Evolutionary conservation across 495 filamentous ascomycete species (phyloP), one percentile per base, ranked within the genome.

Genomic region (Evansstolkia leycettana): DNA sequence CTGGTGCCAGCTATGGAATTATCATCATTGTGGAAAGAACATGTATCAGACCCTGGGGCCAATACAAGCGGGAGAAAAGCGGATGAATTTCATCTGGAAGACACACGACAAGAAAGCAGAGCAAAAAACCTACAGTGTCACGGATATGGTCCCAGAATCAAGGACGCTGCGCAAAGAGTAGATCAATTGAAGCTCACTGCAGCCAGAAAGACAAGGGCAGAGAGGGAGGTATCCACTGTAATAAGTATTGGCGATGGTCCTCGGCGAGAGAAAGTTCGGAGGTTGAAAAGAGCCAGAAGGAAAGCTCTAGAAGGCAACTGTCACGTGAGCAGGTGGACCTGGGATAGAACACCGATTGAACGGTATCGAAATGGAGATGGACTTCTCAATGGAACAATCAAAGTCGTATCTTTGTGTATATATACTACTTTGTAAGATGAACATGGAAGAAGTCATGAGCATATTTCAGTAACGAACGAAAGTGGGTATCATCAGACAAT

Each of bases 1-100:
- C 63, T 67, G 63, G 63, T 67, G 63, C 63, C 63, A 67, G 63
- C 63, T 65, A 52, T 46, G 40, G 18, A 39, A 38, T 40, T 67
- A 47, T 67, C 63, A 63, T 67, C 63, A 67, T 67, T 36, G 46
- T 37, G 35, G 41, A 45, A 24, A 33, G 17, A 16, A n/a, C n/a
- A n/a, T n/a, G n/a, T n/a, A n/a, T n/a, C n/a, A n/a, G n/a, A n/a
- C n/a, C n/a, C 20, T 15, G 15, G 25, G 14, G 31, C 14, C 20
- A 1, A 33, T 11, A 48, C 50, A 33, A 25, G 28, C 33, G 31
- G 31, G 18, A 18, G 16, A 38, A 33, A 28, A 41, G 34, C 23
- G 38, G 27, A 37, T 17, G 28, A 38, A 29, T 30, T 36, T 28
- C 33, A 33, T 31, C 12, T 17, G 25, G 28, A 29, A 29, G 12